Evolutionary conservation across 805 yeast genomes (phyloP), one percentile per base, ranked within the genome.

Genomic region (Ogataea pignaliae): DNA sequence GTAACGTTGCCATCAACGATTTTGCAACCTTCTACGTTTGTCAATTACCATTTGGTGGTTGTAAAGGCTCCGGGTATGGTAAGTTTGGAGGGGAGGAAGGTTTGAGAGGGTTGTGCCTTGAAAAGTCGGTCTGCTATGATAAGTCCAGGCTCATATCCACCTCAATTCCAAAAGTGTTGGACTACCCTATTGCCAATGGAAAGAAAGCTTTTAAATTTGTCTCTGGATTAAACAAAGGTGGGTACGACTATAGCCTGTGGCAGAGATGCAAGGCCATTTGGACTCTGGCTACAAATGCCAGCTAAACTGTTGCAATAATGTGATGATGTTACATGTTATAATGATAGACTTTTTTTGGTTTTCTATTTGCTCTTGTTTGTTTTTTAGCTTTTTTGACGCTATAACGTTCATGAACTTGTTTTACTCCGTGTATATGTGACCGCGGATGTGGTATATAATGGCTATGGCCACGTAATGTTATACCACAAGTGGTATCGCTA

Each of bases 71-170:
- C 6, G 99, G 99, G 0, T 93, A 89, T 60, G 99, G 99, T 45
- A 91, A 91, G 62, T 93, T 93, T 69, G 96, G 97, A 17, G 99
- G 99, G 38, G 96, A 85, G 61, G 99, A 93, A 71, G 99, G 99
- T 2, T 72, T 93, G 36, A 78, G 88, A 34, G 97, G 97, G 0
- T 70, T 93, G 37, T 91, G 98, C 63, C 74, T 81, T 44, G 86
- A 88, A 43, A 93, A 93, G 60, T 81, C 95, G 36, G 78, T 93
- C 3, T 89, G 96, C 47, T 85, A 78, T 70, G 98, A 93, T 67
- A 81, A 78, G 51, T 76, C 84, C 37, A 81, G 91, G 18, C 78
- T 88, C 53, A 72, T 93, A 12, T 80, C 89, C 7, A 86, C 95
- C 1, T 73, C 79, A 39, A 89, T 93, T 34, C 99, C 99, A 2